phyloP scores from a whole-genome alignment of 2,329 filamentous ascomycete species.

The Colletotrichum viniferum region DNA sequence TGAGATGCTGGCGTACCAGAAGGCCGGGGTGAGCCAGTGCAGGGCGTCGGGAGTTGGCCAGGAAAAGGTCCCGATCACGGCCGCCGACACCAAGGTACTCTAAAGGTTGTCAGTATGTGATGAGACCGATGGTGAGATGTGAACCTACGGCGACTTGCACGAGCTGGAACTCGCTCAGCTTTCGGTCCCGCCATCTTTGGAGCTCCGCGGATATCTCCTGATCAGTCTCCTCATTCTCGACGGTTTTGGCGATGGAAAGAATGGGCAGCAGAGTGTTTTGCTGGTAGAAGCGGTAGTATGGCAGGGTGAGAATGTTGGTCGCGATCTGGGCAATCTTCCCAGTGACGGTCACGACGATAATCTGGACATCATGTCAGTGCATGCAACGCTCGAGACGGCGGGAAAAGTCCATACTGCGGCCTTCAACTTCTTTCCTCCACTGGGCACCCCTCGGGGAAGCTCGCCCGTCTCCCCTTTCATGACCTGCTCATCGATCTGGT shows the following conservation, averaged over 20 bases:
- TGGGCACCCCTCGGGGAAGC: constrained; percentile 1
- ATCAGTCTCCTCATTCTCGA: constrained; percentile 11
- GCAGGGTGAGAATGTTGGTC: constrained; percentile 25
- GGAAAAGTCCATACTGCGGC: neutral
- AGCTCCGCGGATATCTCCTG: constrained; percentile 23
- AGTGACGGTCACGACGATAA: neutral
- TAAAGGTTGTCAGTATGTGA: neutral
- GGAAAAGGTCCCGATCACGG: constrained; percentile 32
- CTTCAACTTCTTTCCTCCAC: neutral
- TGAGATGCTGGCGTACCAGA: constrained; percentile 28
- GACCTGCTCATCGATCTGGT: neutral
- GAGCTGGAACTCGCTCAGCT: constrained; percentile 27
- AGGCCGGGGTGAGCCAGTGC: constrained; percentile 27
- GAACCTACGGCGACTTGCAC: constrained; percentile 26
- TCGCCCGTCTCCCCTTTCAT: neutral
- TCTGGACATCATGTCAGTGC: neutral
- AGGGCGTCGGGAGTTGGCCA: constrained; percentile 24
- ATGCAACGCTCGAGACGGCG: neutral
- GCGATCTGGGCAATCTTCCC: constrained; percentile 10
- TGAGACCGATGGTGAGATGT: neutral
- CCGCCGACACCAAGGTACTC: constrained; percentile 28
- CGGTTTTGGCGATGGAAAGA: constrained; percentile 21
- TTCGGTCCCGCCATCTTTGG: constrained; percentile 24
- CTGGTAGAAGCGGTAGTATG: constrained; percentile 30
- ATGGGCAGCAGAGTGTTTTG: constrained; percentile 29